Conservation (phyloP, 2,329 filamentous ascomycete genomes). For the Sporothrix pallida region DNA sequence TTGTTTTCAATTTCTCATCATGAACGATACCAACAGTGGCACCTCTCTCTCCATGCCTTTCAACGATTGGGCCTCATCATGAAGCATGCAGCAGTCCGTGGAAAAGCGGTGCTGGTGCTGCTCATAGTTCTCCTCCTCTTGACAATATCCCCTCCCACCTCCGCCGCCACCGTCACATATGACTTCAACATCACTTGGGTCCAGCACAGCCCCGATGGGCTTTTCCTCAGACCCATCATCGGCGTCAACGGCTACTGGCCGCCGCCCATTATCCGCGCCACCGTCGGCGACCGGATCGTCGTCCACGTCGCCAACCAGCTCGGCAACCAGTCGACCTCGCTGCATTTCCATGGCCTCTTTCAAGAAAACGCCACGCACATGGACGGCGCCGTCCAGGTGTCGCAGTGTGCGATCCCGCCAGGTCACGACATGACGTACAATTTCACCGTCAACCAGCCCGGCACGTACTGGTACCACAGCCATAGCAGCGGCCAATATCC, state of each 20-base stretch:
- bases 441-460: constrained; percentile 56
- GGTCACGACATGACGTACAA: constrained; percentile 70
- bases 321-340: constrained; percentile 65
- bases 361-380: constrained; percentile 68
- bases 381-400: constrained; percentile 71
- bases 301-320: constrained; percentile 65
- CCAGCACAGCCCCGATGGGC: constrained; percentile 73
- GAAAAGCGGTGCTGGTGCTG: background rate
- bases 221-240: too few species aligned
- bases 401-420: constrained; percentile 69
- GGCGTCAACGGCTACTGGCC: constrained; percentile 80
- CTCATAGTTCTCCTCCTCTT: background rate
- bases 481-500: constrained; percentile 73
- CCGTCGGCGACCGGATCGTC: constrained; percentile 65
- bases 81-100: background rate
- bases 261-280: constrained; percentile 67
- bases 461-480: constrained; percentile 81
- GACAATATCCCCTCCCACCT: too few species aligned
- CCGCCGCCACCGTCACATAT: constrained; percentile 45
- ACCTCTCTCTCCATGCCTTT: background rate
- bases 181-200: constrained; percentile 76
- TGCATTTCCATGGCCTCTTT: constrained; percentile 74
- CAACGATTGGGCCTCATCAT: background rate
- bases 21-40: background rate
- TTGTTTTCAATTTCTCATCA: too few species aligned